Percentiles rank a stretch among this genome's conserved stretches.
Conservation (phyloP, 1,139 yeast species). For the Sugiyamaella castrensis region DNA sequence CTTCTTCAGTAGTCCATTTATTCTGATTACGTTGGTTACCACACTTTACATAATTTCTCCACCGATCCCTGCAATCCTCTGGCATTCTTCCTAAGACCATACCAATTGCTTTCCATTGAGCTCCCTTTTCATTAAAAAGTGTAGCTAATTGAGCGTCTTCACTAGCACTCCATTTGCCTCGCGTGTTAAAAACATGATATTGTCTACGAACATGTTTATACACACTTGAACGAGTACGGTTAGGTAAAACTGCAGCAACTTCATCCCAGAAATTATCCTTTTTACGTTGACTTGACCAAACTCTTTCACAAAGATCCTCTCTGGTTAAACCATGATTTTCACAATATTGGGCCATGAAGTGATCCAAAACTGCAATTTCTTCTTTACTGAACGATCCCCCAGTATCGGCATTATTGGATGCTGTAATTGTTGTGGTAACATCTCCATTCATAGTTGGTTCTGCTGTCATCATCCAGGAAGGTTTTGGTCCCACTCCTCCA, state of each 20-base stretch:
- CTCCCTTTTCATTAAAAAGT: constrained; percentile 63
- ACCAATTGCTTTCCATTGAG: constrained; percentile 86
- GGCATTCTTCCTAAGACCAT: constrained; percentile 85
- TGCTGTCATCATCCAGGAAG: not conserved
- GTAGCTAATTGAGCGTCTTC: constrained; percentile 69
- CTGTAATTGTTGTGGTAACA: too few relatives aligned
- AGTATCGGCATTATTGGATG: not conserved
- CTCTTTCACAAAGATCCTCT: constrained; percentile 70
- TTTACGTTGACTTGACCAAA: constrained; percentile 81
- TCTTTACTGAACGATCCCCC: constrained; percentile 56
- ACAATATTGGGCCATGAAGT: constrained; percentile 67
- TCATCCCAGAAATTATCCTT: constrained; percentile 90
- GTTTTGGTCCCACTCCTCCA: not conserved
- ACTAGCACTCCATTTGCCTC: constrained; percentile 85
- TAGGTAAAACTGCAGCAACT: constrained; percentile 71
- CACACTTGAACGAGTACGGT: constrained; percentile 80
- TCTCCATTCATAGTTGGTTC: too few relatives aligned
- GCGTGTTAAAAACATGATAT: constrained; percentile 77
- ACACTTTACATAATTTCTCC: constrained; percentile 93
- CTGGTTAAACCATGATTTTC: constrained; percentile 57
- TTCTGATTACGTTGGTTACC: constrained; percentile 70
- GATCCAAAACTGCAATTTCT: constrained; percentile 70
- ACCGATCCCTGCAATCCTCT: constrained; percentile 92
- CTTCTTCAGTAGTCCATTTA: constrained; percentile 80
- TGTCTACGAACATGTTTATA: constrained; percentile 90